A percentile compares a stretch with the other conserved stretches of the same genome.
These are phyloP conservation scores for Annulohypoxylon nitens DNA, from an alignment of 495 filamentous ascomycete species.

Conservation along the genomic window DNA sequence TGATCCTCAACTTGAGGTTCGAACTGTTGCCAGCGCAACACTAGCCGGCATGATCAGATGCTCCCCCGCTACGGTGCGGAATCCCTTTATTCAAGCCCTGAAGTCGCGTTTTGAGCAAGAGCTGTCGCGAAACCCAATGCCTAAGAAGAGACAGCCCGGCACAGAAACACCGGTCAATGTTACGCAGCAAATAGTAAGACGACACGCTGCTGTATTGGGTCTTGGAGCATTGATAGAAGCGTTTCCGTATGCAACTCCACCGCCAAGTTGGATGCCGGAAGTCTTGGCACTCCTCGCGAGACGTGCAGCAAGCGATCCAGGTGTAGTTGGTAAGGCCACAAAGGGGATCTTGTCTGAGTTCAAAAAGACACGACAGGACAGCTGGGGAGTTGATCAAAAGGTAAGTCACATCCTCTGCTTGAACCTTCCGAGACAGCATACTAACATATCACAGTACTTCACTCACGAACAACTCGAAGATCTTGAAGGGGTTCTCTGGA, in stretches of 20 bases:
- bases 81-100: conserved; percentile 78
- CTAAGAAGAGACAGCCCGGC: conserved; percentile 74
- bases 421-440: background rate
- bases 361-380: conserved; percentile 99
- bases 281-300: conserved; percentile 88
- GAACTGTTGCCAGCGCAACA: conserved; percentile 90
- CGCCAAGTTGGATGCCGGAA: conserved; percentile 93
- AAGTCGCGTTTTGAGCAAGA: conserved; percentile 83
- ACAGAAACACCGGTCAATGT: conserved; percentile 86
- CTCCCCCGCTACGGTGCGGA: conserved; percentile 85
- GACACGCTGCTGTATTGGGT: conserved; percentile 93
- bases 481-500: conserved; percentile 96
- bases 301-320: conserved; percentile 87
- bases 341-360: conserved; percentile 96
- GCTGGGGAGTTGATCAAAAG: conserved; percentile 98
- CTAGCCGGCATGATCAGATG: conserved; percentile 98
- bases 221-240: conserved; percentile 92
- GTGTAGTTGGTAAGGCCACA: conserved; percentile 96
- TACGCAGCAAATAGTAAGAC: conserved; percentile 79
- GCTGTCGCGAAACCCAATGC: conserved; percentile 84
- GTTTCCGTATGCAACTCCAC: conserved; percentile 96
- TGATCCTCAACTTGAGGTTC: conserved; percentile 93
- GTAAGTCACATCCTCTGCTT: conserved; percentile 61
- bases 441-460: conserved; percentile 78
- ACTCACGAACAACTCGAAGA: conserved; percentile 93